Evolutionary conservation across 192 early-diverging fungal species (phyloP), one percentile per base, ranked within the genome.

Genomic region (Kickxella alabastrina): DNA sequence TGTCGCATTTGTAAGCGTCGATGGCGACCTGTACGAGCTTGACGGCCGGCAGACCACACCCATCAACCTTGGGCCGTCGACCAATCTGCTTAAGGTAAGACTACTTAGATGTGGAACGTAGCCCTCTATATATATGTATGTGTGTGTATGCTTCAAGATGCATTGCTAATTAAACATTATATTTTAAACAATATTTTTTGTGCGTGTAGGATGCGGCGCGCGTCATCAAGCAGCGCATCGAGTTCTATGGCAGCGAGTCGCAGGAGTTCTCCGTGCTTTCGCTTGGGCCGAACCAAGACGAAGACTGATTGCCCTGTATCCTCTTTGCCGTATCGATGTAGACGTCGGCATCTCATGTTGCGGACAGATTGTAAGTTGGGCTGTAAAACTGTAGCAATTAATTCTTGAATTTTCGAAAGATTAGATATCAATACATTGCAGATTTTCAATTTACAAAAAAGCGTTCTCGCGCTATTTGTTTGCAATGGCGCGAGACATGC

Each of bases 21-120:
- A 90, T 22, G 89, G 88, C 25, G 64, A 80, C 5, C 31, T 98
- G 6, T 93, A 87, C 51, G 93, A 98, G 62, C 68, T 97, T 43
- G 96, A 98, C 62, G 94, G 92, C 26, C 75, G 83, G 27, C 87
- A 86, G 39, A 67, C 73, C 3, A 85, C 80, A 23, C 95, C 95
- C 19, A 85, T 97, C 48, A 83, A 90, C 66, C 92, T 92, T 55
- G 93, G 93, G 2, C 59, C 67, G 23, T 73, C 75, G 15, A 61
- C 65, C 2, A 70, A 87, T 50, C 63, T 90, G 25, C 65, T 92
- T 12, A 43, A 58, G 59, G 83, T 52, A 52, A 37, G 45, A 32
- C 31, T 12, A n/a, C 39, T 18, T 6, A 18, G 5, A 15, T 6
- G 9, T 34, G 32, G 32, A 34, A 34, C n/a, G n/a, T n/a, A n/a